These are phyloP conservation scores for Candida buenavistaensis DNA, from an alignment of 1,139 yeast species.

Conservation along the genomic window DNA sequence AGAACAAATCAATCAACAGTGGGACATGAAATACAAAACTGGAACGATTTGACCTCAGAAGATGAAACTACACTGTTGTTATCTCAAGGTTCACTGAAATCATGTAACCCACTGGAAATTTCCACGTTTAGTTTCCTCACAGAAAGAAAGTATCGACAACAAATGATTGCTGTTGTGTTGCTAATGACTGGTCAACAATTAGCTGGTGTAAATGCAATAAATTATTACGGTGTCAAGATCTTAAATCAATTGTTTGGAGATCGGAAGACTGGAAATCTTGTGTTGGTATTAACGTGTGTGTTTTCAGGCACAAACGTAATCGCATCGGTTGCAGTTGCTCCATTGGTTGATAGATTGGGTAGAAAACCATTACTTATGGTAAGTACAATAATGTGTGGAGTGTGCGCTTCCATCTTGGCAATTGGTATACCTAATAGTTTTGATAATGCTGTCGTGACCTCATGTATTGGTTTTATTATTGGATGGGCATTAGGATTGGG, in stretches of 20 bases:
- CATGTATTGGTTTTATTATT: slow-evolving; percentile 68
- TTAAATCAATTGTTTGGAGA: slow-evolving; percentile 23
- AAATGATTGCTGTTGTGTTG: slow-evolving; percentile 30
- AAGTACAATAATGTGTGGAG: slow-evolving; percentile 65
- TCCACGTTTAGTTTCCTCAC: slow-evolving; percentile 26
- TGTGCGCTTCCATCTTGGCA: slow-evolving; percentile 59
- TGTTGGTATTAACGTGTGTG: slow-evolving; percentile 30
- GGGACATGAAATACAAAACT: slow-evolving; percentile 36
- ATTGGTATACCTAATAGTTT: slow-evolving; percentile 50
- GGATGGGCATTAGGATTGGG: slow-evolving; percentile 88
- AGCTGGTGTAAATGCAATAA: slow-evolving; percentile 43
- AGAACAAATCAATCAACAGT: slow-evolving; percentile 33
- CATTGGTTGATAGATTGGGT: slow-evolving; percentile 54
- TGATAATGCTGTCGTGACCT: slow-evolving; percentile 48
- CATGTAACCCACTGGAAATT: slow-evolving; percentile 30
- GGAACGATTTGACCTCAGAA: slow-evolving; percentile 26
- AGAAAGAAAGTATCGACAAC: slow-evolving; percentile 21
- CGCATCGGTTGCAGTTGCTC: slow-evolving; percentile 28
- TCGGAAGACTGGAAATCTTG: slow-evolving; percentile 23
- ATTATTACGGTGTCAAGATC: slow-evolving; percentile 36
- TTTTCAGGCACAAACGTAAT: slow-evolving; percentile 34
- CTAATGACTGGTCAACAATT: slow-evolving; percentile 43
- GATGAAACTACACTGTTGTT: slow-evolving; percentile 7
- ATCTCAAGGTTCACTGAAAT: slow-evolving; percentile 20
- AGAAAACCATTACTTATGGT: slow-evolving; percentile 64